A percentile compares a stretch with the other conserved stretches of the same genome.
Evolutionary conservation across 1,284 basidiomycete species (phyloP).

Genomic region (Ceratobasidium sp.): DNA sequence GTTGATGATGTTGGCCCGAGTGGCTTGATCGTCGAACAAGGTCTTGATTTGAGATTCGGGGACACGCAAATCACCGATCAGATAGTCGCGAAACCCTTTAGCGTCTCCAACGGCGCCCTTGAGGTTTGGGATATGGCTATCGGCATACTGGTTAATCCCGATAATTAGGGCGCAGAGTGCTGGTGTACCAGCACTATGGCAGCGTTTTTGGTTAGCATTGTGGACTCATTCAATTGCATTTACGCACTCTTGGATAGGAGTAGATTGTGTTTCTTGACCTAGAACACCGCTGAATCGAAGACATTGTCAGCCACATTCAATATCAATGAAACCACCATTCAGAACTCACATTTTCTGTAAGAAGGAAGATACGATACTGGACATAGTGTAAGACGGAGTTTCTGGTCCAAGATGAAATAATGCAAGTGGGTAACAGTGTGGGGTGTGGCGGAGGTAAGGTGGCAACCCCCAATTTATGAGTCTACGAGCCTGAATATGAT

Average conservation of each 20-base stretch:
- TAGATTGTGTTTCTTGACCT: neutral
- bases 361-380: too few relatives aligned
- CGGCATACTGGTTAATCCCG: neutral
- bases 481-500: too few relatives aligned
- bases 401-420: too few relatives aligned
- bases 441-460: too few relatives aligned
- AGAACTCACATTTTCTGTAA: neutral
- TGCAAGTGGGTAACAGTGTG: too few relatives aligned
- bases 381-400: too few relatives aligned
- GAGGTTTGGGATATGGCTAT: neutral
- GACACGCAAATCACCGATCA: neutral
- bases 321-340: neutral
- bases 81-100: neutral
- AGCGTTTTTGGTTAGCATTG: neutral
- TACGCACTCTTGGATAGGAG: neutral
- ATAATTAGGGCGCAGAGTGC: slow-evolving; percentile 5
- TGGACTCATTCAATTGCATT: neutral
- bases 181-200: neutral
- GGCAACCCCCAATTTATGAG: too few relatives aligned
- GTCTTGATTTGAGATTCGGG: slow-evolving; percentile 4
- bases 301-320: neutral
- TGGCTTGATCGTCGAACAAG: neutral
- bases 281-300: neutral
- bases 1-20: slow-evolving; percentile 1
- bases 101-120: slow-evolving; percentile 10